A percentile compares a stretch with the other conserved stretches of the same genome.
Conservation (phyloP, 768 basidiomycete genomes). For the Pisolithus marmoratus region DNA sequence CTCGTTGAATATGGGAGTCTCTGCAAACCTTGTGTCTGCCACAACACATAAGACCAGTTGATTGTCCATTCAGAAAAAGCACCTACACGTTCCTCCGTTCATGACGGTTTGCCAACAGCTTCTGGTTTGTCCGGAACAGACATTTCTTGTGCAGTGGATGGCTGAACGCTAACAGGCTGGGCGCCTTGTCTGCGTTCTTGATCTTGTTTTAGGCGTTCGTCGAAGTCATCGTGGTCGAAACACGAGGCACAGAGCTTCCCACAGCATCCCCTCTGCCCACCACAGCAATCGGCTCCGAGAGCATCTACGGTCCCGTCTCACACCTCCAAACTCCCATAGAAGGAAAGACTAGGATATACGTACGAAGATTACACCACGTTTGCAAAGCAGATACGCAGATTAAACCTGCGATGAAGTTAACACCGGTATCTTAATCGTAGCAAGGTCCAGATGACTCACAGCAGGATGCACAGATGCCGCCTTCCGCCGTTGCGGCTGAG, state of each 20-base stretch:
- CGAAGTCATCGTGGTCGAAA: slow-evolving; percentile 25
- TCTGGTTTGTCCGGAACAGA: neutral
- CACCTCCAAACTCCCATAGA: neutral
- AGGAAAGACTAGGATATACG: neutral
- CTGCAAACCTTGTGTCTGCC: too few species aligned
- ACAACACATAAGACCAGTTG: too few species aligned
- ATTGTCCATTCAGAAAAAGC: too few species aligned
- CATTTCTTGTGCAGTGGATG: slow-evolving; percentile 17
- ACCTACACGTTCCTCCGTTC: neutral
- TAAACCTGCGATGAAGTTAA: slow-evolving; percentile 9
- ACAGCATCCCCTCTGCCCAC: slow-evolving; percentile 24
- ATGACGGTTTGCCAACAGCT: neutral
- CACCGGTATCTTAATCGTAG: neutral
- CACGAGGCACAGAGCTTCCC: slow-evolving; percentile 22
- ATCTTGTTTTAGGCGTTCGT: slow-evolving; percentile 22
- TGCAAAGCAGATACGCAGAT: slow-evolving; percentile 9
- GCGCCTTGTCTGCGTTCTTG: slow-evolving; percentile 12
- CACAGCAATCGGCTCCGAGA: slow-evolving; percentile 18
- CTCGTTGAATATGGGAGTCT: too few species aligned
- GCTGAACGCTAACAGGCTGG: slow-evolving; percentile 17
- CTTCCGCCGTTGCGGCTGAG: slow-evolving; percentile 3
- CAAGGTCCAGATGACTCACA: slow-evolving; percentile 11
- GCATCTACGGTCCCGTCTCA: slow-evolving; percentile 8
- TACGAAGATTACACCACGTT: slow-evolving; percentile 22
- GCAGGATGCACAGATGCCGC: slow-evolving; percentile 13